phyloP scores from a whole-genome alignment of 2,329 filamentous ascomycete species.

The Emmonsiellopsis sp. region DNA sequence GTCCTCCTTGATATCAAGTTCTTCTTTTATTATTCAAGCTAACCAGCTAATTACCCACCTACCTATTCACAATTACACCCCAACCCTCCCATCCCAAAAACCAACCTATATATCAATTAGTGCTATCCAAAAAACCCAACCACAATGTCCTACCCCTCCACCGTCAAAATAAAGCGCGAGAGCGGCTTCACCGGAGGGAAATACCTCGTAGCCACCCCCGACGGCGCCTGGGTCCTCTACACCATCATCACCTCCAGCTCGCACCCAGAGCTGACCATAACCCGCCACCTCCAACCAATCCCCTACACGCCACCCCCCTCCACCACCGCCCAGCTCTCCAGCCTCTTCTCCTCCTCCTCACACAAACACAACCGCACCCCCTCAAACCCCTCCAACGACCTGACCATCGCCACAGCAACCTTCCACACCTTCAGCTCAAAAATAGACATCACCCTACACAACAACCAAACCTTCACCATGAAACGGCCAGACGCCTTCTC shows the following conservation, averaged over 20 bases:
- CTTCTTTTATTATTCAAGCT: too few relatives aligned
- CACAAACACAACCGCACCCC: neutral
- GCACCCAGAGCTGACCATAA: neutral
- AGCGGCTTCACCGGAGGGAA: neutral
- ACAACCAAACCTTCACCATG: conserved; percentile 7
- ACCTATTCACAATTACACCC: neutral
- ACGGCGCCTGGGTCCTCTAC: conserved; percentile 6
- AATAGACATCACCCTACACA: conserved; percentile 7
- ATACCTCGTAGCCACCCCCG: conserved; percentile 3
- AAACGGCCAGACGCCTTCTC: conserved; percentile 9
- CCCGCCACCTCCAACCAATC: neutral
- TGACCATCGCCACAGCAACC: conserved; percentile 4
- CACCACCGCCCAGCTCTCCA: neutral
- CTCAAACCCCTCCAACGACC: neutral
- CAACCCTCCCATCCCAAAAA: neutral
- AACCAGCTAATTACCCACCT: too few relatives aligned
- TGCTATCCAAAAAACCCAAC: too few relatives aligned
- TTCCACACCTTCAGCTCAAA: conserved; percentile 12
- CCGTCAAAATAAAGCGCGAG: neutral
- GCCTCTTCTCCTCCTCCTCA: conserved; percentile 2
- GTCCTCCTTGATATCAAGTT: too few relatives aligned
- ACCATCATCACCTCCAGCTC: conserved; percentile 4
- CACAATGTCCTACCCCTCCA: neutral
- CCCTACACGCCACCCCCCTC: neutral
- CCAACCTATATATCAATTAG: neutral